A percentile compares a stretch with the other conserved stretches of the same genome.
Conservation (phyloP, 768 basidiomycete species). For the Melanogaster broomeanus region DNA sequence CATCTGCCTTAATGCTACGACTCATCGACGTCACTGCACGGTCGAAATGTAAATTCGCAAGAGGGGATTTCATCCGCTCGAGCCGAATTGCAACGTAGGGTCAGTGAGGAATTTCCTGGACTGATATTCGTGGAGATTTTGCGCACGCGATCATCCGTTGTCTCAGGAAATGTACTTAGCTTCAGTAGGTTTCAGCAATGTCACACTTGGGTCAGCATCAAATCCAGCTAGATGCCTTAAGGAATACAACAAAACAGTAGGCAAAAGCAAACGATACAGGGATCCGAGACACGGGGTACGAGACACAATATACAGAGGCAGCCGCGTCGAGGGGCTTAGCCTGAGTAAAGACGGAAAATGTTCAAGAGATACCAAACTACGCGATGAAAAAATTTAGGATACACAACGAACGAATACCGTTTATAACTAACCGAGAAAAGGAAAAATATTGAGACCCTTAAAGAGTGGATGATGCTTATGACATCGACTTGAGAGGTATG, state of each 20-base stretch:
- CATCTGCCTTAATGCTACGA: too few relatives aligned
- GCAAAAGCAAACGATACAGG: neutral
- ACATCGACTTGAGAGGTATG: neutral
- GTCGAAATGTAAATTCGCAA: too few relatives aligned
- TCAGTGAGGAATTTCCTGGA: too few relatives aligned
- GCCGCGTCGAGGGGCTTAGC: neutral
- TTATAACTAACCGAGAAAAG: neutral
- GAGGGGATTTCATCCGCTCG: too few relatives aligned
- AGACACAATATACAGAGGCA: neutral
- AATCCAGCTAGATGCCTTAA: neutral
- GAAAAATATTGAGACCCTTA: neutral
- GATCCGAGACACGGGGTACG: neutral
- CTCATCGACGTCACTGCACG: too few relatives aligned
- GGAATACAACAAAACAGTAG: neutral
- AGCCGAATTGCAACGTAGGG: too few relatives aligned
- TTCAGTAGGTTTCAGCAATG: too few relatives aligned
- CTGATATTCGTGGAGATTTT: too few relatives aligned
- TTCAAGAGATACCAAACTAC: neutral
- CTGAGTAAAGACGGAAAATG: neutral
- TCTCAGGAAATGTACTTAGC: too few relatives aligned
- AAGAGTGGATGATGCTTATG: neutral
- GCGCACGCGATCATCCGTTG: too few relatives aligned
- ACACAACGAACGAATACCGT: neutral
- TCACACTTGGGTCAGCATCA: neutral
- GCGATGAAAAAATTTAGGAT: neutral